Conservation (phyloP, 768 basidiomycete genomes). For the Kwoniella heveanensis region DNA sequence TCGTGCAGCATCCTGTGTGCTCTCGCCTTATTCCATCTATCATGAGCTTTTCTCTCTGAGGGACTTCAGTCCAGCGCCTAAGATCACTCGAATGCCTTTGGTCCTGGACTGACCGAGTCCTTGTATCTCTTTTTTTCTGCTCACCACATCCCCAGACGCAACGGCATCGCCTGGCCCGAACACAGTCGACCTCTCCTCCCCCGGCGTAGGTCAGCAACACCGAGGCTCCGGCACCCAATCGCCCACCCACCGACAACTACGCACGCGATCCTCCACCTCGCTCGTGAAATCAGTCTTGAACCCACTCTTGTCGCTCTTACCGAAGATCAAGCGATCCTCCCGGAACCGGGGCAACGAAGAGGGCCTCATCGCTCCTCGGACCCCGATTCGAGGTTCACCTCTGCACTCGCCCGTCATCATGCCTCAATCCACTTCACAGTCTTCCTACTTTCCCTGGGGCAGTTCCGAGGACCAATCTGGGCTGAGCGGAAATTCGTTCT, state of each 20-base stretch:
- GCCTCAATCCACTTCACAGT: conserved; percentile 3
- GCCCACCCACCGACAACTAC: conserved; percentile 19
- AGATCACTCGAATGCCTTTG: too few species aligned
- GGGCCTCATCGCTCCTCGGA: conserved; percentile 26
- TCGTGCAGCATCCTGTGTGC: too few species aligned
- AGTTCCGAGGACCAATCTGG: background rate
- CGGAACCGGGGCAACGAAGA: conserved; percentile 13
- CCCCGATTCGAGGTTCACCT: conserved; percentile 25
- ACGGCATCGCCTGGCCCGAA: conserved; percentile 8
- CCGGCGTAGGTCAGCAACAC: conserved; percentile 2
- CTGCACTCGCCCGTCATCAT: conserved; percentile 24
- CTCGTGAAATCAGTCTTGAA: conserved; percentile 22
- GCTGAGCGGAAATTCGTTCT: background rate
- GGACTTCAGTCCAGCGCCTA: too few species aligned
- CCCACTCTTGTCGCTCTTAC: conserved; percentile 18
- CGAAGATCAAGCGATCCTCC: conserved; percentile 1
- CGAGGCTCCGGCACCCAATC: conserved; percentile 10
- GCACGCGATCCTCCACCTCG: conserved; percentile 10
- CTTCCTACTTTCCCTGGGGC: conserved; percentile 25
- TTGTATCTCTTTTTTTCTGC: too few species aligned
- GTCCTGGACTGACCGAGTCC: too few species aligned
- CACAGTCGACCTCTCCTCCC: conserved; percentile 20
- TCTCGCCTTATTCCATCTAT: too few species aligned
- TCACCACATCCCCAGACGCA: conserved; percentile 9
- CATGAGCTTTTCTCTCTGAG: too few species aligned